Evolutionary conservation across 2,329 filamentous ascomycete species (phyloP), one percentile per base, ranked within the genome.

Genomic region (Fusarium buharicum): DNA sequence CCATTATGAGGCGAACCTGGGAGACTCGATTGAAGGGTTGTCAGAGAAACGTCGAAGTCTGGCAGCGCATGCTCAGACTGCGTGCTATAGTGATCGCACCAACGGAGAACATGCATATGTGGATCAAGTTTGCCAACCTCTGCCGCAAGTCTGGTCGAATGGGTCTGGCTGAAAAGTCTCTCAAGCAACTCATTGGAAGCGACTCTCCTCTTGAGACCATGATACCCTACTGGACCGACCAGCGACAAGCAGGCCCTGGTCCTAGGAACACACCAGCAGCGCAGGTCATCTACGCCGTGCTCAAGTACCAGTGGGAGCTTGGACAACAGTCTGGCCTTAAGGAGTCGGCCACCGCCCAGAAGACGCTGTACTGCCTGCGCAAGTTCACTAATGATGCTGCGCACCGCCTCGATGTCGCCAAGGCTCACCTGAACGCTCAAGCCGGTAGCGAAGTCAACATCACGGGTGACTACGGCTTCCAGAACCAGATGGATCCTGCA

Each of bases 51-150:
- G 93, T 97, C 17, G 95, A 99, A 72, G 92, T 98, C 4, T 99
- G 95, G 95, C 93, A 97, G 74, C 88, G 95, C 58, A 98, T 98
- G 92, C 87, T 99, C 51, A 95, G 97, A 73, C 88, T 99, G 28
- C 88, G 95, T 58, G 91, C 93, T 17, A 83, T 99, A 47, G 95
- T 99, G 56, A 94, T 98, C 59, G 89, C 89, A 1, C 94, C 96
- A 0, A 87, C 87, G 30, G 93, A 99, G 74, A 97, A 97, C 71
- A 92, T 96, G 82, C 91, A 96, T 71, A 99, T 99, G 93, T 97
- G 93, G 88, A 98, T 99, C 81, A 99, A 99, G 75, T 99, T 97
- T 74, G 92, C 95, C 70, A 99, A 98, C 70, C 86, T 99, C 6
- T 99, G 96, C 77, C 91, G 96, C 70, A 99, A 99, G 77, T 97